A percentile compares a stretch with the other conserved stretches of the same genome.
Evolutionary conservation across 148 eudicot genomes (phyloP).

Genomic region (Bassia scoparia): DNA sequence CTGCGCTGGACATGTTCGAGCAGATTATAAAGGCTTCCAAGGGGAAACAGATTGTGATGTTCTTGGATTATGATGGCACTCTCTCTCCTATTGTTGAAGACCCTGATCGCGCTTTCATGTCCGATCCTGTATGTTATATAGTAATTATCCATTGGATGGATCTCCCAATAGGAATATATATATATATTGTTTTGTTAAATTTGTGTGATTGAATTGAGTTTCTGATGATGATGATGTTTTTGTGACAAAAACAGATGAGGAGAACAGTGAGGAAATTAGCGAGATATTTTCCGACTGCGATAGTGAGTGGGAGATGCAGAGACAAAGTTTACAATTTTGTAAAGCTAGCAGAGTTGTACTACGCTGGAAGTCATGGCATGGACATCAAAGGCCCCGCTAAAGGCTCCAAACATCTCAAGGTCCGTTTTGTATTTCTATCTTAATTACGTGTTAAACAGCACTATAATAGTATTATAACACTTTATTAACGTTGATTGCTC

Average conservation of each 20-base stretch:
- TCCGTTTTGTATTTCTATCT: background rate
- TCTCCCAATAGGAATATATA: no score
- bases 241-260: constrained; percentile 78
- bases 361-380: constrained; percentile 99
- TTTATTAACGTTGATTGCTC: constrained; percentile 5
- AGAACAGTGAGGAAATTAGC: constrained; percentile 73
- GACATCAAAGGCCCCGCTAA: constrained; percentile 87
- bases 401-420: constrained; percentile 56
- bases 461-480: no score
- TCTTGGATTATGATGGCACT: constrained; percentile 83
- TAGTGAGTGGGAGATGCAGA: constrained; percentile 89
- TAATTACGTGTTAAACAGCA: no score
- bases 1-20: constrained; percentile 80
- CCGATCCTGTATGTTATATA: constrained; percentile 45
- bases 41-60: constrained; percentile 82
- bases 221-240: no score
- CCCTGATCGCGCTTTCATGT: constrained; percentile 85
- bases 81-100: constrained; percentile 86
- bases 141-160: no score
- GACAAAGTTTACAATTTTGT: constrained; percentile 86
- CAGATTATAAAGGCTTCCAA: constrained; percentile 72
- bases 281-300: constrained; percentile 79
- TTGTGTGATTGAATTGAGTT: background rate
- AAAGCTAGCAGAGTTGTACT: constrained; percentile 66
- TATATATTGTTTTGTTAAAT: no score